A percentile compares a stretch with the other conserved stretches of the same genome.
Conservation (phyloP, 169 alveolate species). For the Plasmodium ovale region DNA sequence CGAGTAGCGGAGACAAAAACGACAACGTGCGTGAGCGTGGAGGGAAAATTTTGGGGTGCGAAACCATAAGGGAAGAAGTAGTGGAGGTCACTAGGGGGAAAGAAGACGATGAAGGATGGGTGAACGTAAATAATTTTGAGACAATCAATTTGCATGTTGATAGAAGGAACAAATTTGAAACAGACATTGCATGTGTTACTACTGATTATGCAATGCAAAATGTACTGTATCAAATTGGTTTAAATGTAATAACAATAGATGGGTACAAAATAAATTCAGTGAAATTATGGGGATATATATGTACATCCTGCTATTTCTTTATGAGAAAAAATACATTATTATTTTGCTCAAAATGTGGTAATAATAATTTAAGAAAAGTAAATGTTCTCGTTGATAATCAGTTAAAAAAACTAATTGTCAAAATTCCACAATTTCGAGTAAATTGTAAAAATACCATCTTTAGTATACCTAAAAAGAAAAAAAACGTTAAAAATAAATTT, state of each 20-base stretch:
- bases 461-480: conserved; percentile 84
- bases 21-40: too few species aligned
- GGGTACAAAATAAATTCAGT: conserved; percentile 89
- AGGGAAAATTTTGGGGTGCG: conserved; percentile 17
- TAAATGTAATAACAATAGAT: conserved; percentile 89
- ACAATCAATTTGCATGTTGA: conserved; percentile 43
- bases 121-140: conserved; percentile 45
- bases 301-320: conserved; percentile 85
- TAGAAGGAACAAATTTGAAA: conserved; percentile 37
- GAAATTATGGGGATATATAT: conserved; percentile 90
- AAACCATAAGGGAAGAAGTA: conserved; percentile 61
- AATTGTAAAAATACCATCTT: conserved; percentile 84
- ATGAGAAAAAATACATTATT: conserved; percentile 77
- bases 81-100: conserved; percentile 21
- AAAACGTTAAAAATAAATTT: conserved; percentile 78
- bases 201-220: conserved; percentile 94
- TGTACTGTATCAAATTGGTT: conserved; percentile 91
- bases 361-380: conserved; percentile 89
- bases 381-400: conserved; percentile 84
- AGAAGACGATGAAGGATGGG: conserved; percentile 52
- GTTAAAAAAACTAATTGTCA: conserved; percentile 75
- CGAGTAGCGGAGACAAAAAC: background rate
- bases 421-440: conserved; percentile 61
- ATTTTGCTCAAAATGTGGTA: conserved; percentile 93
- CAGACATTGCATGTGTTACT: conserved; percentile 88